These are phyloP conservation scores for Hippophae tibetana DNA, from an alignment of 306 rosid genomes.

Conservation along the genomic window DNA sequence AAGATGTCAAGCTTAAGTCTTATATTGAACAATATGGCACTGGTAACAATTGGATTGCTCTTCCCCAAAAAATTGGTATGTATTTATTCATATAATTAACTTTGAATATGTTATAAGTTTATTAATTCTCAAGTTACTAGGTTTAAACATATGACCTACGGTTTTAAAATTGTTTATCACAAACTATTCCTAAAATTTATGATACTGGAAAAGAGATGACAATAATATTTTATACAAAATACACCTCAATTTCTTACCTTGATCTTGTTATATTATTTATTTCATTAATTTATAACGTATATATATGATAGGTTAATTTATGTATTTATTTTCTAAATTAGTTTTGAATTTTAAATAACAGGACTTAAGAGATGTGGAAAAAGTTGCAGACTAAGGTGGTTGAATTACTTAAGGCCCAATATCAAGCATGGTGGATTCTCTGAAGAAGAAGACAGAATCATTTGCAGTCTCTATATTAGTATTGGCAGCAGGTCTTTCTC, in stretches of 20 bases:
- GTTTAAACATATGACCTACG: too few species aligned
- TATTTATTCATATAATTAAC: background rate
- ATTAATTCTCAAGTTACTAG: too few species aligned
- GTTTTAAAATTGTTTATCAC: too few species aligned
- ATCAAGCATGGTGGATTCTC: slow-evolving; percentile 98
- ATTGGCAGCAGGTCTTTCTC: slow-evolving; percentile 85
- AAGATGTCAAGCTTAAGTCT: slow-evolving; percentile 75
- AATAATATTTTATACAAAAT: too few species aligned
- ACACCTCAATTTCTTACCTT: too few species aligned
- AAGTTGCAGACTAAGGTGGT: slow-evolving; percentile 91
- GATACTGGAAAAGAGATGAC: too few species aligned
- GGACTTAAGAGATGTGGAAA: slow-evolving; percentile 99
- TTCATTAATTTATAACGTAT: too few species aligned
- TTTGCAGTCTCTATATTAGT: slow-evolving; percentile 91
- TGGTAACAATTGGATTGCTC: slow-evolving; percentile 98
- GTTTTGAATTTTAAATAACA: slow-evolving; percentile 14
- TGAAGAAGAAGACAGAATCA: slow-evolving; percentile 96
- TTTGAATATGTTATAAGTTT: background rate
- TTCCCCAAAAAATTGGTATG: slow-evolving; percentile 92
- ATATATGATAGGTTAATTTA: too few species aligned
- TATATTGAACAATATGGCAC: slow-evolving; percentile 81
- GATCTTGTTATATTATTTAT: too few species aligned
- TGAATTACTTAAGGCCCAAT: slow-evolving; percentile 90
- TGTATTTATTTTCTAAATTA: background rate
- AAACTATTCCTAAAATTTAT: too few species aligned